Evolutionary conservation across 345 rosid species (phyloP), one percentile per base, ranked within the genome.

Genomic region (Gossypium longicalyx): DNA sequence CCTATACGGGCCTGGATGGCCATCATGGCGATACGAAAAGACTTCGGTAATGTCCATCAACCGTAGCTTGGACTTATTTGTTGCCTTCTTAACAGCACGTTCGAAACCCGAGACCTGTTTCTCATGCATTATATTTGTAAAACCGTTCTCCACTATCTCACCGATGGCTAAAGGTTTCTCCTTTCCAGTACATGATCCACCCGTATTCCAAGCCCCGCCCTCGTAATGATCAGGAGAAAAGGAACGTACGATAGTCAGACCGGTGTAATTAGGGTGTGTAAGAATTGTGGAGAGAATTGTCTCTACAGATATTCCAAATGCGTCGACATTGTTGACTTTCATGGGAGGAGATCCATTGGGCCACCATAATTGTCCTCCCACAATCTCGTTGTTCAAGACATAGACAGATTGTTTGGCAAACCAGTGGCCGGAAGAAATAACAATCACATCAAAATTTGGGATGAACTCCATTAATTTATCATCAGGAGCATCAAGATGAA

Each of bases 341-440:
- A 85, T 89, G 12, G 79, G 80, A 63, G 77, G 87, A 77, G 92
- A 85, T 77, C 84, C 86, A 79, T 90, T 85, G 0, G 94, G 94
- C 96, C 94, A 90, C 99, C 99, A 95, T 72, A 95, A 71, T 61
- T 95, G 97, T 47, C 97, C 99, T 80, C 99, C 99, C 44, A 93
- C 89, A 43, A 95, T 86, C 86, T 93, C 89, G 27, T 90, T 89
- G 47, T 93, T 89, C 82, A 90, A 79, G 65, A 95, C 62, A 79
- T 95, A 95, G 70, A 81, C 97, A 1, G 98, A 95, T 73, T 90
- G 98, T 85, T 93, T 95, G 65, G 97, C 97, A 74, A 93, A 95
- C 98, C 99, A 95, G 82, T 95, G 99, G 70, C 99, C 99, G 12
- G 96, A 91, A 63, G 99, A 95, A 70, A 93, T 84, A 70, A 95